These are phyloP conservation scores for Backusella circina DNA, from an alignment of 192 early-diverging fungal species.

Conservation along the genomic window DNA sequence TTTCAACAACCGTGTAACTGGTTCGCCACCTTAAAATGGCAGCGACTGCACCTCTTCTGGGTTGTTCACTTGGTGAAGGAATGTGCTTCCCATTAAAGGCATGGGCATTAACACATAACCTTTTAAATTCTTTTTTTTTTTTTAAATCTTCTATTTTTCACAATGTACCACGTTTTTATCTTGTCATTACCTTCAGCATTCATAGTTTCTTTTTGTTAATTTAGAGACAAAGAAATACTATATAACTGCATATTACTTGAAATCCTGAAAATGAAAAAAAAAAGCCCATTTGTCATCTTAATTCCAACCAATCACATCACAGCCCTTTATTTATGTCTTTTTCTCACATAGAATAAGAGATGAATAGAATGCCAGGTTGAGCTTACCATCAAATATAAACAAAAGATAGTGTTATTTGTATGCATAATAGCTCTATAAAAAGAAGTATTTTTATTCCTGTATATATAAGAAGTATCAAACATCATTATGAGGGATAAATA, in stretches of 20 bases:
- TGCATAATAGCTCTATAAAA: too few relatives aligned
- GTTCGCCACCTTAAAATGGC: constrained; percentile 19
- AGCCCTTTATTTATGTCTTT: not conserved
- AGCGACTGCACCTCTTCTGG: constrained; percentile 22
- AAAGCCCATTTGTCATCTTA: not conserved
- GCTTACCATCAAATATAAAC: too few relatives aligned
- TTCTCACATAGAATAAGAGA: not conserved
- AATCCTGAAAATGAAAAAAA: not conserved
- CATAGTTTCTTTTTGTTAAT: not conserved
- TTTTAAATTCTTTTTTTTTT: not conserved
- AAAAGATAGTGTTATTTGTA: not conserved
- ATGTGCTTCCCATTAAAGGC: not conserved
- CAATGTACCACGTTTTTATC: not conserved
- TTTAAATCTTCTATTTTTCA: not conserved
- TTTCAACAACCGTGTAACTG: not conserved
- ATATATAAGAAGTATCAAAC: too few relatives aligned
- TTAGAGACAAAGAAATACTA: not conserved
- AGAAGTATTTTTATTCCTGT: too few relatives aligned
- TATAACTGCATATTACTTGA: not conserved
- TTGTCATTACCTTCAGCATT: not conserved
- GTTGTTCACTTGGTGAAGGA: constrained; percentile 19
- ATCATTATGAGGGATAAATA: too few relatives aligned
- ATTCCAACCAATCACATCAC: not conserved
- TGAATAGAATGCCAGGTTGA: too few relatives aligned
- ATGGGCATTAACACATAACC: not conserved